Base-by-base conservation (phyloP, 768 basidiomycete species). In the Mycena filopes region DNA sequence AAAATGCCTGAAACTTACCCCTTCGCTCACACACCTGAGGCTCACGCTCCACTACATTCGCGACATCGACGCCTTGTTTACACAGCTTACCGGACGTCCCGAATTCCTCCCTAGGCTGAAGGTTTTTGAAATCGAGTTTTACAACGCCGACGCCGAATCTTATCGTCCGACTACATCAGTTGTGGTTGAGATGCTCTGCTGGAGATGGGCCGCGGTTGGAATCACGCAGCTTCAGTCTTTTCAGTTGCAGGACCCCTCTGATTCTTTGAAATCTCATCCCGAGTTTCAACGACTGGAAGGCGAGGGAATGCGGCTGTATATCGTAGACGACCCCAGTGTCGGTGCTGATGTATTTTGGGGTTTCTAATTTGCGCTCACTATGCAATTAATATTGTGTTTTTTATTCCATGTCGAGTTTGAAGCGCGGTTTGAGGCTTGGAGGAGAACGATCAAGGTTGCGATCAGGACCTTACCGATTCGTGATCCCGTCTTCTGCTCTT, bases 91-190 rank as follows among this genome's bases (percentile, higher is more conserved):
- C 7, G 40, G 33, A 26, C 16, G 12, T 12, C 4, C 23, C 8
- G 38, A 48, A n/a, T 58, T 58, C 25, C 45, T 58, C 23, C 57
- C 57, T 2, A 49, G 28, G 23, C 16, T 59, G 47, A 47, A 59
- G 38, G 46, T 23, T 6, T 18, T 57, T 9, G 45, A 36, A 36
- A 10, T 31, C 9, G 9, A 29, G 1, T 38, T 40, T 20, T 41
- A 25, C 28, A 4, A 26, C 29, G 8, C 21, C 2, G 6, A 43
- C 2, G 20, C 11, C 15, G 26, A 18, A 18, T 13, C 20, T 18
- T 4, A 18, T 18, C 16, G 13, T 47, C 13, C 28, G 12, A 40
- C 23, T 26, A 12, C 25, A 25, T 3, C 47, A 2, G 38, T 13
- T 40, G 11, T 60, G 25, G 43, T 55, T n/a, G 33, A 38, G 0